These are phyloP conservation scores for Phytopythium oedochilum DNA, from an alignment of 352 stramenopile species.

Conservation along the genomic window DNA sequence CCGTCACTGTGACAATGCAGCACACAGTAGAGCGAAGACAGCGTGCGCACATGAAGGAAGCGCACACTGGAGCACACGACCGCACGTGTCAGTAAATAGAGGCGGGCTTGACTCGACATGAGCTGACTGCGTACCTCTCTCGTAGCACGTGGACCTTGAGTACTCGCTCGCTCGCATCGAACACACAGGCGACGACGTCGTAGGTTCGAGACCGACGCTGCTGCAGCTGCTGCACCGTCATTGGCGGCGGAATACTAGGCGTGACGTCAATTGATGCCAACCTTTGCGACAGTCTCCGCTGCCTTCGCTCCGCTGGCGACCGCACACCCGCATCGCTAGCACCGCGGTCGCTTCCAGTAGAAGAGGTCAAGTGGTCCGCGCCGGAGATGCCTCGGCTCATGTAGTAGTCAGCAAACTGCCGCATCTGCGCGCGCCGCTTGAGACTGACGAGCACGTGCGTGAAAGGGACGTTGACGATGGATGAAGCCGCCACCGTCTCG, in stretches of 20 bases:
- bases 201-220: constrained; percentile 13
- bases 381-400: constrained; percentile 58
- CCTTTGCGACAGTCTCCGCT: not conserved
- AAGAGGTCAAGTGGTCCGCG: constrained; percentile 29
- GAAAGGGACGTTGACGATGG: constrained; percentile 45
- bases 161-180: constrained; percentile 15
- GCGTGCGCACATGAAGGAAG: constrained; percentile 23
- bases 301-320: not conserved
- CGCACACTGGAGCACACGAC: constrained; percentile 10
- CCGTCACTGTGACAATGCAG: constrained; percentile 32
- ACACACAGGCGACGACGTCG: constrained; percentile 31
- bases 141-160: constrained; percentile 17
- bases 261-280: not conserved
- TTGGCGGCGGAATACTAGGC: not conserved
- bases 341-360: not conserved
- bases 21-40: constrained; percentile 44
- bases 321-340: not conserved
- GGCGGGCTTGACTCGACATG: too few relatives aligned
- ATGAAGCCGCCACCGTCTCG: not conserved
- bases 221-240: constrained; percentile 7
- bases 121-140: constrained; percentile 9
- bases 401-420: constrained; percentile 71
- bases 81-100: too few relatives aligned
- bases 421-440: constrained; percentile 57
- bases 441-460: constrained; percentile 68